Base-by-base conservation (phyloP, 352 stramenopile genomes). In the Thalassiosira mediterranea region DNA sequence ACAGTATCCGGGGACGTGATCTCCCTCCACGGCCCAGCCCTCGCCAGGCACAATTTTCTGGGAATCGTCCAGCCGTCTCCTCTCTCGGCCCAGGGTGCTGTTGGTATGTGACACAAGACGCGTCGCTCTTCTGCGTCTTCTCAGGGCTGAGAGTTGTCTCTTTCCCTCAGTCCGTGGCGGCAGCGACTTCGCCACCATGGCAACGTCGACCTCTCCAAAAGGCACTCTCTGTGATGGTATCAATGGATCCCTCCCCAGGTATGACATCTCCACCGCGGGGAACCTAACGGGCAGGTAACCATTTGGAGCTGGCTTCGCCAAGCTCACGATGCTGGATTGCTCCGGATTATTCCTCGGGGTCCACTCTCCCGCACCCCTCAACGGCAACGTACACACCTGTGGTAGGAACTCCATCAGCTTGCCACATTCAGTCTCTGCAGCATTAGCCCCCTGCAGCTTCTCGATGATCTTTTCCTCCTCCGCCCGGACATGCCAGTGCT, bases 341-440 rank as follows among this genome's bases (percentile, higher is more conserved):
- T 81, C 42, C 44, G 72, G 57, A 44, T 74, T 54, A 8, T 68
- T 51, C 13, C 70, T 60, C 11, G 84, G 84, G 13, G 72, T 72
- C 76, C 77, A 90, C 52, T 86, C 64, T 10, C 47, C 60, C n/a
- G 56, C 75, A 23, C 70, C 84, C 69, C 75, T 76, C 76, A 90
- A 86, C 10, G 75, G 67, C 15, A 70, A 56, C 17, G 28, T 62
- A 34, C 83, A 88, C 29, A 87, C 21, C 34, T 65, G 31, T 7
- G 75, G 62, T 25, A 75, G 31, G 2, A 60, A 59, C 19, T 21
- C 2, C 17, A 82, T 54, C 10, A 80, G 26, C 51, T 75, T 48
- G 31, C 82, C 79, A 40, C 83, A 89, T 31, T 56, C 54, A 8
- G 75, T 76, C 40, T 58, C 31, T 11, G 48, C 29, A 2, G 58